A percentile compares a stretch with the other conserved stretches of the same genome.
Evolutionary conservation across 805 yeast species (phyloP).

Genomic region (Phaffomyces opuntiae): DNA sequence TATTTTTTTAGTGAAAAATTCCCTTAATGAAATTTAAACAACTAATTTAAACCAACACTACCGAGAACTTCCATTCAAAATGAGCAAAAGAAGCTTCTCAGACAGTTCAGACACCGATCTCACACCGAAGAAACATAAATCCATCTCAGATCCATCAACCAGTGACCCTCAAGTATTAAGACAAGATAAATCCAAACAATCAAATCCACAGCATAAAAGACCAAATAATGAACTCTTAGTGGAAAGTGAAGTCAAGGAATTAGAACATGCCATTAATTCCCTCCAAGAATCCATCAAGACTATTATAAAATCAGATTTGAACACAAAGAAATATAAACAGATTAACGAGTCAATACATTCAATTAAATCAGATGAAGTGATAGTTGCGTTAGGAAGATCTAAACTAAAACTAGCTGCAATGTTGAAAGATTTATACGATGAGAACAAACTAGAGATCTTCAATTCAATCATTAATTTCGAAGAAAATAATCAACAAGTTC

Average conservation of each 20-base stretch:
- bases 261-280: conserved; percentile 46
- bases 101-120: no score
- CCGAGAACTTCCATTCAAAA: no score
- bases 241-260: conserved; percentile 21
- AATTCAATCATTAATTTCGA: conserved; percentile 46
- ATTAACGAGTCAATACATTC: conserved; percentile 27
- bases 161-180: no score
- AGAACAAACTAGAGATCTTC: conserved; percentile 44
- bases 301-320: conserved; percentile 53
- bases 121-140: no score
- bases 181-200: no score
- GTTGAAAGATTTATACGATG: conserved; percentile 45
- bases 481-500: not conserved
- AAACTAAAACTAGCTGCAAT: conserved; percentile 54
- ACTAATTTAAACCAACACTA: no score
- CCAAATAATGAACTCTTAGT: conserved; percentile 2
- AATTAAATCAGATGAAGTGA: conserved; percentile 31
- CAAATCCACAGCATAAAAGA: no score
- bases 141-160: no score
- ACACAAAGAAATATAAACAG: conserved; percentile 32
- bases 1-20: no score
- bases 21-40: no score
- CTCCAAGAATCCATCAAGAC: conserved; percentile 46
- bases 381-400: conserved; percentile 44
- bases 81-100: no score